Evolutionary conservation across 169 alveolate genomes (phyloP).

Genomic region (Cryptosporidium xiaoi): DNA sequence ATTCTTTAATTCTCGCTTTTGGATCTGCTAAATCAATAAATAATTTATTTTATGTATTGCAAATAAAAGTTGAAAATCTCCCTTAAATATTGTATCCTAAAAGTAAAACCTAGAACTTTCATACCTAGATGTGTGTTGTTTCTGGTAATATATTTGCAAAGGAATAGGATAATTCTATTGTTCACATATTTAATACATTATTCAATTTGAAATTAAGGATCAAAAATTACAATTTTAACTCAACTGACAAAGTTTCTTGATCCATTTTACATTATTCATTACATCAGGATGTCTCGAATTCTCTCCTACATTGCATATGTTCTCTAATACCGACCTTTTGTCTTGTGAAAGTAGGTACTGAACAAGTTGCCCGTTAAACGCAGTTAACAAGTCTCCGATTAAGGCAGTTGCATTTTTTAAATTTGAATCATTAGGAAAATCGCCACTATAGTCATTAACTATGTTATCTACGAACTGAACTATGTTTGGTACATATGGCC

Average conservation of each 20-base stretch:
- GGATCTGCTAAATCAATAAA: too few species aligned
- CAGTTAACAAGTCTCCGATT: slow-evolving; percentile 64
- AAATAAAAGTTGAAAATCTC: too few species aligned
- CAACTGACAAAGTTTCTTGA: slow-evolving; percentile 51
- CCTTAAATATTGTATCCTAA: too few species aligned
- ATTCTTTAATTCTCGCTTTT: too few species aligned
- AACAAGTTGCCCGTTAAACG: slow-evolving; percentile 70
- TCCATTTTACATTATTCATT: slow-evolving; percentile 61
- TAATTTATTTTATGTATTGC: too few species aligned
- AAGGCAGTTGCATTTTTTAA: slow-evolving; percentile 60
- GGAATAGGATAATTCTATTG: too few species aligned
- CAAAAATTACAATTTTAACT: too few species aligned
- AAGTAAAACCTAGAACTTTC: too few species aligned
- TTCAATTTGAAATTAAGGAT: too few species aligned
- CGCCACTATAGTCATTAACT: slow-evolving; percentile 60
- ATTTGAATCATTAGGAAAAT: slow-evolving; percentile 66
- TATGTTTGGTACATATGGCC: slow-evolving; percentile 84
- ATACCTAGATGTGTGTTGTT: too few species aligned
- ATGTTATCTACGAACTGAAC: slow-evolving; percentile 83
- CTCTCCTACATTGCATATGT: slow-evolving; percentile 62
- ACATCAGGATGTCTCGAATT: slow-evolving; percentile 57
- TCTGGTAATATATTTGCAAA: too few species aligned
- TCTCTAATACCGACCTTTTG: slow-evolving; percentile 42
- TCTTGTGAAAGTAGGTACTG: slow-evolving; percentile 52
- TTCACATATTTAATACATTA: too few species aligned